Conservation (phyloP, 2,329 filamentous ascomycete species). For the Trichoderma breve region DNA sequence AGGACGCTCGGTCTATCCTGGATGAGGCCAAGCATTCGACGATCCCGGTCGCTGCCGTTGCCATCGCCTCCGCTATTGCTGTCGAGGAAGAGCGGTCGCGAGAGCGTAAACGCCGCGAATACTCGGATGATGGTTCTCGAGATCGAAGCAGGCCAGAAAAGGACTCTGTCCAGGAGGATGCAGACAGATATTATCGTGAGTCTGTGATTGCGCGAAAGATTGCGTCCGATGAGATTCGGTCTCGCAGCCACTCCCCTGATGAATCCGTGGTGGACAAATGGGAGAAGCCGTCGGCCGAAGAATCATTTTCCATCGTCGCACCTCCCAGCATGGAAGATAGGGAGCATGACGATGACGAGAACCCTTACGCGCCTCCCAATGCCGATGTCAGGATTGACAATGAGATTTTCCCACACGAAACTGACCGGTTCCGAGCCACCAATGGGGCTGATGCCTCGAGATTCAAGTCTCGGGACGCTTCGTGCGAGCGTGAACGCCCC, state of each 20-base stretch:
- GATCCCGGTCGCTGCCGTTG: conserved; percentile 46
- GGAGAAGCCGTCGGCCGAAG: conserved; percentile 37
- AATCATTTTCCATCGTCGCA: conserved; percentile 49
- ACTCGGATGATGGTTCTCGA: conserved; percentile 36
- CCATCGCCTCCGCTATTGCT: conserved; percentile 47
- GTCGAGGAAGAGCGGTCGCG: conserved; percentile 40
- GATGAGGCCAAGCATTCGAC: conserved; percentile 49
- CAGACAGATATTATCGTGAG: conserved; percentile 58
- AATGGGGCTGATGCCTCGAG: conserved; percentile 30
- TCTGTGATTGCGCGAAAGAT: conserved; percentile 53
- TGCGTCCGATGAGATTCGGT: conserved; percentile 52
- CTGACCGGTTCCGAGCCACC: conserved; percentile 38
- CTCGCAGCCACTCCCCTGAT: conserved; percentile 51
- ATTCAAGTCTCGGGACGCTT: conserved; percentile 51
- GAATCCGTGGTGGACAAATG: conserved; percentile 57
- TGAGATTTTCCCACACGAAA: conserved; percentile 53
- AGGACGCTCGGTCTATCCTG: conserved; percentile 44
- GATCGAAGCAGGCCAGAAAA: conserved; percentile 32
- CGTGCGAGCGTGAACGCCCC: conserved; percentile 55
- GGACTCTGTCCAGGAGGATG: conserved; percentile 55
- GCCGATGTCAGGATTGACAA: conserved; percentile 65
- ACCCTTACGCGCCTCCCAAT: conserved; percentile 56
- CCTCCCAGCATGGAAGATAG: conserved; percentile 51
- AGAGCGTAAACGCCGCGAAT: conserved; percentile 33
- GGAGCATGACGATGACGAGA: conserved; percentile 40